Evolutionary conservation across 345 rosid genomes (phyloP), one percentile per base, ranked within the genome.

Genomic region (Toxicodendron radicans): DNA sequence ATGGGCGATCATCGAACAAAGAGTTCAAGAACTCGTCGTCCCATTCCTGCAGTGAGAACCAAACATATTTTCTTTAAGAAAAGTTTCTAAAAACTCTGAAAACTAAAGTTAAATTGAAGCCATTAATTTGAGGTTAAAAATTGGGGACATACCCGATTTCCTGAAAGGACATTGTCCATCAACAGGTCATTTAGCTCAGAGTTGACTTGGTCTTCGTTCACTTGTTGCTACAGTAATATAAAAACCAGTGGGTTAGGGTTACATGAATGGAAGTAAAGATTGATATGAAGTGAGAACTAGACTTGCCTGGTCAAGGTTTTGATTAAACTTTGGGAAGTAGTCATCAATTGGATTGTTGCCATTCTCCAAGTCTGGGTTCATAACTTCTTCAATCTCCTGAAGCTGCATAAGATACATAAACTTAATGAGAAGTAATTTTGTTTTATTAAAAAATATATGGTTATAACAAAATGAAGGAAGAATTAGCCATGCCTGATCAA

Each of bases 11-110:
- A 7, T 27, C 52, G 20, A 71, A 56, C 13, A 75, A 21, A 49
- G 75, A 59, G 23, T 81, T 35, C 64, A 71, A 0, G 65, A 81
- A 74, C 3, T 75, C 84, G 0, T 91, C 98, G 0, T 43, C 75
- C 76, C 67, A 73, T 2, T 2, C 61, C 85, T 79, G 80, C 58
- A 75, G 46, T n/a, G 35, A 35, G 23, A 41, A 54, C 12, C 21
- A 23, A 18, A 21, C 24, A 9, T 24, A 70, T 4, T 38, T 5
- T 41, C 56, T 27, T 16, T 35, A 8, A 17, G 3, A 6, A 9
- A 27, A 24, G 57, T 49, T 9, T 38, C 5, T 2, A 14, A 24
- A 16, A 1, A 27, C 0, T 48, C 20, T 14, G 3, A 70, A 57
- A 57, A 61, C 24, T 58, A 7, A 23, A 70, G 1, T 23, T 24